Conservation (phyloP, 2,329 filamentous ascomycete genomes). For the Biscogniauxia mediterranea region DNA sequence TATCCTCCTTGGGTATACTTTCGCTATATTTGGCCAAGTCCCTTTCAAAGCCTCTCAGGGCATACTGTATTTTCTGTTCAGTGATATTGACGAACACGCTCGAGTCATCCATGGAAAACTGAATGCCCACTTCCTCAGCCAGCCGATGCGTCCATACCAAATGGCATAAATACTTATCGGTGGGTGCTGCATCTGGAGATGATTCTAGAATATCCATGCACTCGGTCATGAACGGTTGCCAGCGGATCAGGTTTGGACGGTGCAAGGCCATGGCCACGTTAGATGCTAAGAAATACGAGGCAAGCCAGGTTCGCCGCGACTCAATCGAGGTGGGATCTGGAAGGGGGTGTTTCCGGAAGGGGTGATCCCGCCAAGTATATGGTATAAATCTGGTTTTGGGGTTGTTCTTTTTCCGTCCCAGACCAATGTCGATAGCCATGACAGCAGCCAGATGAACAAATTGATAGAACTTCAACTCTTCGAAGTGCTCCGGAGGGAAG, state of each 20-base stretch:
- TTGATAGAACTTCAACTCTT: conserved; percentile 89
- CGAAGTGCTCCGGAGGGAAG: conserved; percentile 75
- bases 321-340: conserved; percentile 55
- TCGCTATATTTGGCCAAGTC: conserved; percentile 60
- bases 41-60: conserved; percentile 62
- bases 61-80: conserved; percentile 63
- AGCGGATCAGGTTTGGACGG: conserved; percentile 58
- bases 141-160: conserved; percentile 60
- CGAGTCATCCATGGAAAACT: conserved; percentile 67
- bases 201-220: conserved; percentile 55
- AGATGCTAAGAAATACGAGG: conserved; percentile 57
- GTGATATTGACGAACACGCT: conserved; percentile 52
- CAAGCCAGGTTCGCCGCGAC: conserved; percentile 56
- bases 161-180: conserved; percentile 58
- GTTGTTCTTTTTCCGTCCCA: conserved; percentile 48
- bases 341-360: conserved; percentile 40
- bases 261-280: conserved; percentile 62
- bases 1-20: conserved; percentile 50
- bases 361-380: conserved; percentile 41
- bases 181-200: conserved; percentile 53
- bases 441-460: conserved; percentile 77
- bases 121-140: conserved; percentile 65
- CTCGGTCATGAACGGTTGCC: conserved; percentile 60
- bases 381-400: conserved; percentile 37
- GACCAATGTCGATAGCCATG: conserved; percentile 80